phyloP scores from a whole-genome alignment of 441 rosid species.

The Pelargonium myrrhifolium region DNA sequence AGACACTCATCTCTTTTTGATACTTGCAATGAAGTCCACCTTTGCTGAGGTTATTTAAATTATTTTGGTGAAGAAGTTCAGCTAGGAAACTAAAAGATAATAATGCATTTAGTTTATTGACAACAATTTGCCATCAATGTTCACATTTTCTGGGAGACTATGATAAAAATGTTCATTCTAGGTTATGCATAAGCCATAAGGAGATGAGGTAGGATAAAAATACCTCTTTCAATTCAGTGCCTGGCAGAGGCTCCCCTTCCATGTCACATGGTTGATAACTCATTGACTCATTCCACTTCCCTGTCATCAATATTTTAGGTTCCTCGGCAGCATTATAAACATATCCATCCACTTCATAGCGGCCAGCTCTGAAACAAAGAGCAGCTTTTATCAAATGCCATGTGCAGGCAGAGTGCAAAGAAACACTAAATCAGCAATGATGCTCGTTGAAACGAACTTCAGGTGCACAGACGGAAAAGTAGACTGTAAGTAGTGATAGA shows the following conservation, averaged over 20 bases:
- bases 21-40: not conserved
- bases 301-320: conserved; percentile 92
- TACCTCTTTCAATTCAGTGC: conserved; percentile 82
- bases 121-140: not conserved
- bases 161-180: not conserved
- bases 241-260: conserved; percentile 93
- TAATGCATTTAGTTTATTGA: not conserved
- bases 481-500: not conserved
- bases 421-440: conserved; percentile 1
- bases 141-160: not conserved
- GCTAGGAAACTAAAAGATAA: not conserved
- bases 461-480: not conserved
- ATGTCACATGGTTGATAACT: conserved; percentile 85
- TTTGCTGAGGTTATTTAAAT: not conserved
- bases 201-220: not conserved
- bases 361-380: conserved; percentile 66
- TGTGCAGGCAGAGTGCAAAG: not conserved
- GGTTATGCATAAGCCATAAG: not conserved
- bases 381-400: not conserved
- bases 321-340: conserved; percentile 84
- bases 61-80: not conserved
- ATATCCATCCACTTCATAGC: conserved; percentile 97
- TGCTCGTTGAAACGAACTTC: not conserved
- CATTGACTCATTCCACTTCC: conserved; percentile 90
- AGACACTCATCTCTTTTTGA: not conserved